Conservation (phyloP, 768 basidiomycete genomes). For the Austroboletus festivus region DNA sequence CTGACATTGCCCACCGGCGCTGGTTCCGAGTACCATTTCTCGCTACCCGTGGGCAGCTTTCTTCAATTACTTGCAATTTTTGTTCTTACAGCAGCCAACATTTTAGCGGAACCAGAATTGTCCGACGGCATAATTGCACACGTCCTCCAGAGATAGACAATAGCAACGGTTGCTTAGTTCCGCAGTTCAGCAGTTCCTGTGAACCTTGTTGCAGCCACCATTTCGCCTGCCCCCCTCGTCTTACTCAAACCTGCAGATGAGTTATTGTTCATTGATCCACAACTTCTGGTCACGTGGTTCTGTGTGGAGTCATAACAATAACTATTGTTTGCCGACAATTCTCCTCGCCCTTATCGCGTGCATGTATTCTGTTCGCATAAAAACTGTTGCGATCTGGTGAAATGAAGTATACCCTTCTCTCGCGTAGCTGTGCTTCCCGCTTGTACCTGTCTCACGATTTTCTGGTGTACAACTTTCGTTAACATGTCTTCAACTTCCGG, state of each 20-base stretch:
- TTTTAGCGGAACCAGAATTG: neutral
- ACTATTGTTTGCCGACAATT: constrained; percentile 26
- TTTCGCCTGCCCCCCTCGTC: neutral
- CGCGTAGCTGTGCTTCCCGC: constrained; percentile 31
- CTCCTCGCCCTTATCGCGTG: constrained; percentile 8
- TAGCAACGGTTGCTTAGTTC: constrained; percentile 11
- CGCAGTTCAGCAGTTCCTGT: neutral
- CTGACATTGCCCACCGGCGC: too few relatives aligned
- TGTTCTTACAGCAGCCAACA: constrained; percentile 1
- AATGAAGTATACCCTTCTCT: constrained; percentile 2
- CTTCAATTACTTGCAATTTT: neutral
- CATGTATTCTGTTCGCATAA: constrained; percentile 14
- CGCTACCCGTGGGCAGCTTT: constrained; percentile 7
- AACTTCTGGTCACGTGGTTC: constrained; percentile 21
- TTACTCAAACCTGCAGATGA: constrained; percentile 2
- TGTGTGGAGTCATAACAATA: constrained; percentile 19
- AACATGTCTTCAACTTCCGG: constrained; percentile 20
- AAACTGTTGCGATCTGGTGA: constrained; percentile 7
- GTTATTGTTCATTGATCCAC: constrained; percentile 25
- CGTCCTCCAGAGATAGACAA: constrained; percentile 11
- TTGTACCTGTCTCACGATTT: constrained; percentile 10
- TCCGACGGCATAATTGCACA: too few relatives aligned
- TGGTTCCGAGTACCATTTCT: too few relatives aligned
- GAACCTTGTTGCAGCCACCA: constrained; percentile 17
- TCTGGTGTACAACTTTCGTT: constrained; percentile 7